Percentiles rank a stretch among this genome's conserved stretches.
These are phyloP conservation scores for Trichosanthes truncata DNA, from an alignment of 306 rosid species.

Conservation along the genomic window DNA sequence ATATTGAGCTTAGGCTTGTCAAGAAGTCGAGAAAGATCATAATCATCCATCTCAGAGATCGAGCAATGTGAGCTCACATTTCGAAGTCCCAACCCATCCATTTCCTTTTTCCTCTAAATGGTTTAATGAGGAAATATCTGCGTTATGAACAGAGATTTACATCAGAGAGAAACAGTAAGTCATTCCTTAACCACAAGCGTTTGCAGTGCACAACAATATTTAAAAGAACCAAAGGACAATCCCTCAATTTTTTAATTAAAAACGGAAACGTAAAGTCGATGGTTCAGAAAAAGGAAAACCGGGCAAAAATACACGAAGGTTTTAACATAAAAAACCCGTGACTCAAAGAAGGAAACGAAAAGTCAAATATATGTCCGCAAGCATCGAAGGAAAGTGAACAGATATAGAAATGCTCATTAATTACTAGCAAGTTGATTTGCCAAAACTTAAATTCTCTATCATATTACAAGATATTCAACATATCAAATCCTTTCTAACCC, in stretches of 20 bases:
- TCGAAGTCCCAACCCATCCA: conserved; percentile 53
- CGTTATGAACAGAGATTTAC: not conserved
- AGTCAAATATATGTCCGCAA: not conserved
- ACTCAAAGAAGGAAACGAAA: not conserved
- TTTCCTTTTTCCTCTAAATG: conserved; percentile 12
- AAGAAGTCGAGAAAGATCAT: conserved; percentile 43
- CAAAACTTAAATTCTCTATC: not conserved
- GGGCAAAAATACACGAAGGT: not conserved
- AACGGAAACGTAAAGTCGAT: not conserved
- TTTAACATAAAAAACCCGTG: not conserved
- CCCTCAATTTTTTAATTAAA: not conserved
- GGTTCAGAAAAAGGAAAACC: not conserved
- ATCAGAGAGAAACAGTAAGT: not conserved
- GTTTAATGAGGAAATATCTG: not conserved
- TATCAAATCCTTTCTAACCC: not conserved
- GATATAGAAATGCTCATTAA: conserved; percentile 1
- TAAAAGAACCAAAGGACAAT: conserved; percentile 2
- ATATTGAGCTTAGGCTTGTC: conserved; percentile 54
- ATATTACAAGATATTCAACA: not conserved
- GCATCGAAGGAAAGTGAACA: conserved; percentile 5
- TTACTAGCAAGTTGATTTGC: not conserved
- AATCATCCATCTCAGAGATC: conserved; percentile 57
- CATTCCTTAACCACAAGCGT: not conserved
- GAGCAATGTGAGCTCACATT: conserved; percentile 53
- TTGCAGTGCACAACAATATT: not conserved